A percentile compares a stretch with the other conserved stretches of the same genome.
Evolutionary conservation across 345 rosid species (phyloP).

Genomic region (Aquilaria yunnanensis): DNA sequence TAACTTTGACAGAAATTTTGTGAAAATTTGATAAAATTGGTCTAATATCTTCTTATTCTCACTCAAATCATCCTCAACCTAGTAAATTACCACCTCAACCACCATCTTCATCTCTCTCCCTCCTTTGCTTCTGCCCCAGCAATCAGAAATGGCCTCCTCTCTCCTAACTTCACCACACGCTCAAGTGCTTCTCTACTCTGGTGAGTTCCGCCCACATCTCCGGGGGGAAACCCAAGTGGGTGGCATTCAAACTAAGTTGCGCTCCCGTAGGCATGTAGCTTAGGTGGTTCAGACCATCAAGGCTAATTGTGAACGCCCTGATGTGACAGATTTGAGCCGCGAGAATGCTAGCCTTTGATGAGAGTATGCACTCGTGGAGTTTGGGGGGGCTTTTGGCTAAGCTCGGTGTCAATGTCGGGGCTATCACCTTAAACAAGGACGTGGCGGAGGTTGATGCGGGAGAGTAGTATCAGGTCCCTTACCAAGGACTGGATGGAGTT

Average conservation of each 20-base stretch:
- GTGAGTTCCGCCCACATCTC: slow-evolving; percentile 35
- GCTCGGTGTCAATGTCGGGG: slow-evolving; percentile 69
- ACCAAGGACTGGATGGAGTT: too few species aligned
- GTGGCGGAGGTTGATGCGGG: slow-evolving; percentile 78
- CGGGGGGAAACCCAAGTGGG: slow-evolving; percentile 18
- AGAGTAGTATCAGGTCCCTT: slow-evolving; percentile 38
- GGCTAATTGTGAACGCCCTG: slow-evolving; percentile 70
- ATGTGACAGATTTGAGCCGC: slow-evolving; percentile 64
- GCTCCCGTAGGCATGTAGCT: slow-evolving; percentile 61
- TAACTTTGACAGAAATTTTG: too few species aligned
- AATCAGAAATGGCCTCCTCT: too few species aligned
- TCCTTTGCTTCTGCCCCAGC: too few species aligned
- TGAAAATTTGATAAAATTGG: too few species aligned
- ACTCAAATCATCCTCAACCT: too few species aligned
- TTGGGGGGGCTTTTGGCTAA: slow-evolving; percentile 80
- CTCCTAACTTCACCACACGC: slow-evolving; percentile 19
- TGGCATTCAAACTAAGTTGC: slow-evolving; percentile 52
- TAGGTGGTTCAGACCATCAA: slow-evolving; percentile 51
- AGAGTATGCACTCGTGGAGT: slow-evolving; percentile 72
- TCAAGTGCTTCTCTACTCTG: slow-evolving; percentile 39
- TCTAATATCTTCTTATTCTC: too few species aligned
- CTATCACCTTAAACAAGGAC: slow-evolving; percentile 85
- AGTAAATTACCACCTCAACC: too few species aligned
- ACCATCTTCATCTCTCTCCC: too few species aligned
- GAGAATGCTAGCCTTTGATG: slow-evolving; percentile 6